Evolutionary conservation across 176 grass and related monocot genomes (phyloP).

Genomic region (Aegilops umbellulata): DNA sequence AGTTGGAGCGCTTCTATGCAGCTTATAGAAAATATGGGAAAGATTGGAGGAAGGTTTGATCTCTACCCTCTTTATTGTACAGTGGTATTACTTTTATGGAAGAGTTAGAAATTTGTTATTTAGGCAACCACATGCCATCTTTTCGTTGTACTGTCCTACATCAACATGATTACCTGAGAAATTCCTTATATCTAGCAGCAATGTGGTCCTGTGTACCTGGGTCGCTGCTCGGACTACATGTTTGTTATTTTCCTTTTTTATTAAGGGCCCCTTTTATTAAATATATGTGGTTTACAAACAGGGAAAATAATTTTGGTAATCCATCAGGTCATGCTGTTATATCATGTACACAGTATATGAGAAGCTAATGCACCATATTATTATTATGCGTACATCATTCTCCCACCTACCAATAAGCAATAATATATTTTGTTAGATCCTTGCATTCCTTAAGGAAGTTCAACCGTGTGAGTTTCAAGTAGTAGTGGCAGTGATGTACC

Average conservation of each 20-base stretch:
- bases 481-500: neutral
- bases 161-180: neutral
- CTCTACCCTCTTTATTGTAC: constrained; percentile 14
- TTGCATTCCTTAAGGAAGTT: constrained; percentile 3
- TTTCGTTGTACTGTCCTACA: neutral
- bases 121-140: neutral
- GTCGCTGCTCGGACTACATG: neutral
- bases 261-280: neutral
- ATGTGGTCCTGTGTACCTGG: neutral
- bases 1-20: constrained; percentile 90
- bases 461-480: neutral
- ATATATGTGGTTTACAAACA: neutral
- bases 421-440: neutral
- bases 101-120: neutral
- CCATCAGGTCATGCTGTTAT: neutral
- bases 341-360: neutral
- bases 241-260: neutral
- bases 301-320: neutral
- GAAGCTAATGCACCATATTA: neutral
- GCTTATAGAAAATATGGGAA: constrained; percentile 91
- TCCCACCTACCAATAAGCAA: neutral
- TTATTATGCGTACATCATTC: neutral
- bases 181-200: constrained; percentile 10
- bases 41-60: constrained; percentile 93
- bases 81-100: neutral